Evolutionary conservation across 305 asterid species (phyloP).

Genomic region (Coffea humblotiana): DNA sequence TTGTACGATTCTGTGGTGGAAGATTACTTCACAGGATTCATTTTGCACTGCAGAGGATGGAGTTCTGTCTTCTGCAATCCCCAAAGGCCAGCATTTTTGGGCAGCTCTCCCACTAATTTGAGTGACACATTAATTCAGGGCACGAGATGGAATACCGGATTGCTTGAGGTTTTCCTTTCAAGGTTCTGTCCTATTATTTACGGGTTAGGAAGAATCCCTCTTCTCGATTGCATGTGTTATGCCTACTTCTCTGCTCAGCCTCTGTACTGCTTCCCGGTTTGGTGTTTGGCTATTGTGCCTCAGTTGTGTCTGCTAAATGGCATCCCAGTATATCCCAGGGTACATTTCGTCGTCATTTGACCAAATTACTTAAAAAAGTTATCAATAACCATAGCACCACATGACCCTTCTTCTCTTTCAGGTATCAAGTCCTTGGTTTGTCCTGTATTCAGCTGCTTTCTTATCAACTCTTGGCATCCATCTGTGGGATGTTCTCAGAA

Average conservation of each 20-base stretch:
- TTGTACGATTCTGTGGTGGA: conserved; percentile 59
- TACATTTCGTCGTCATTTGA: not conserved
- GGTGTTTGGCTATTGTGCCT: conserved; percentile 50
- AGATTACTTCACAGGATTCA: conserved; percentile 59
- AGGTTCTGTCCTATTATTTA: conserved; percentile 53
- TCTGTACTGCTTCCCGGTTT: conserved; percentile 37
- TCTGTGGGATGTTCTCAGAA: conserved; percentile 35
- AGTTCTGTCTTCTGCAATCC: conserved; percentile 52
- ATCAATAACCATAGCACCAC: not conserved
- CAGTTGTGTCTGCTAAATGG: conserved; percentile 49
- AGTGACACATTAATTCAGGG: conserved; percentile 49
- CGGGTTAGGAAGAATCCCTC: conserved; percentile 47
- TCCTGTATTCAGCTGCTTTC: conserved; percentile 40
- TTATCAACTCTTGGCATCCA: conserved; percentile 46
- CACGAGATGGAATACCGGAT: conserved; percentile 57
- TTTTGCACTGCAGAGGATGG: conserved; percentile 66
- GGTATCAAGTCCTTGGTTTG: conserved; percentile 56
- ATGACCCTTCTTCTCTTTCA: conserved; percentile 17
- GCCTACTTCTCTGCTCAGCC: conserved; percentile 37
- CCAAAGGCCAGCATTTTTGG: conserved; percentile 55
- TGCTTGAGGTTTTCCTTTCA: conserved; percentile 45
- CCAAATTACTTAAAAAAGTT: not conserved
- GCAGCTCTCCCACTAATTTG: conserved; percentile 46
- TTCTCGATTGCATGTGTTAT: conserved; percentile 49
- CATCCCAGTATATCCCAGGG: conserved; percentile 54